Evolutionary conservation across 768 basidiomycete species (phyloP).

Genomic region (Fomitopsis serialis): DNA sequence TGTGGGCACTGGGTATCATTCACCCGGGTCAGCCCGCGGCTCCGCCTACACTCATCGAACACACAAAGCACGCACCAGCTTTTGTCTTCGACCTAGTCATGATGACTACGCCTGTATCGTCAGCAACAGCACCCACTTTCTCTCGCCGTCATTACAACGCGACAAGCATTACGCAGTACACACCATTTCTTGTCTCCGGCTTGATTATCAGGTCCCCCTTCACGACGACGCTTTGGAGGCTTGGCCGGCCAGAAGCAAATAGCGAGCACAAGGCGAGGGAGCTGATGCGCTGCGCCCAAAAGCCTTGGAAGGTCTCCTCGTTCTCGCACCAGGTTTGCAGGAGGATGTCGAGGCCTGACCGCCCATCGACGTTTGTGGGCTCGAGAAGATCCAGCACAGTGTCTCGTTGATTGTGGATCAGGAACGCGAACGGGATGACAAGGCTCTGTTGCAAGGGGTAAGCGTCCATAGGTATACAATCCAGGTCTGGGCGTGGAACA

Average conservation of each 20-base stretch:
- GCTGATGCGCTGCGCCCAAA: constrained; percentile 87
- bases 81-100: constrained; percentile 94
- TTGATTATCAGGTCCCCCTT: constrained; percentile 91
- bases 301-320: constrained; percentile 90
- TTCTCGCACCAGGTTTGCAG: constrained; percentile 94
- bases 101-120: constrained; percentile 59
- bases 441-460: constrained; percentile 56
- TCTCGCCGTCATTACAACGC: neutral
- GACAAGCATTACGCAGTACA: constrained; percentile 22
- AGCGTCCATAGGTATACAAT: neutral
- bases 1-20: constrained; percentile 56
- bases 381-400: constrained; percentile 77
- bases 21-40: constrained; percentile 3
- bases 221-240: constrained; percentile 64
- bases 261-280: constrained; percentile 77
- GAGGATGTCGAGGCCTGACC: constrained; percentile 78
- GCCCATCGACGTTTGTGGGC: constrained; percentile 50
- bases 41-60: constrained; percentile 1
- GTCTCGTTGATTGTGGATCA: constrained; percentile 83
- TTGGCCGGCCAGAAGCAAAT: constrained; percentile 59
- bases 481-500: constrained; percentile 9
- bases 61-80: constrained; percentile 51
- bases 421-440: constrained; percentile 88
- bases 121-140: neutral
- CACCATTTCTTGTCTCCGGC: constrained; percentile 76